Percentiles rank a stretch among this genome's conserved stretches.
These are phyloP conservation scores for Paraglomus occultum DNA, from an alignment of 192 early-diverging fungal genomes.

Conservation along the genomic window DNA sequence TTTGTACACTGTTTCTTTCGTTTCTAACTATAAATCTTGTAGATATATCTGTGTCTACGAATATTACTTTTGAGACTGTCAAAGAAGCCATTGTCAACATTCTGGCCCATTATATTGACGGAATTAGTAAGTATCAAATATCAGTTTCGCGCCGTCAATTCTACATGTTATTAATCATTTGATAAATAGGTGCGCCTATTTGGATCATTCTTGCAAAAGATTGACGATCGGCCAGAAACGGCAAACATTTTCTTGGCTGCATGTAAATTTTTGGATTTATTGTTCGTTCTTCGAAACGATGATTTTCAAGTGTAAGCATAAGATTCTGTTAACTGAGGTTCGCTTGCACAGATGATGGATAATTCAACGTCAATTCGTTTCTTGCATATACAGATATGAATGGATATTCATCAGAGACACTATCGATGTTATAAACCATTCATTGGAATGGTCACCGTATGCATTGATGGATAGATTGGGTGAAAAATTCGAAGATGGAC, in stretches of 20 bases:
- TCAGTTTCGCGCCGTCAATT: too few species aligned
- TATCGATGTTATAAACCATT: constrained; percentile 57
- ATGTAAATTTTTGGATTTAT: constrained; percentile 86
- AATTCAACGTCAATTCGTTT: neutral
- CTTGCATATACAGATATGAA: constrained; percentile 62
- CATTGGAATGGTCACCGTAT: constrained; percentile 46
- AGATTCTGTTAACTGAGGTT: neutral
- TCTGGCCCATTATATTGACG: constrained; percentile 89
- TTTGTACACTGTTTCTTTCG: neutral
- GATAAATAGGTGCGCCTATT: constrained; percentile 61
- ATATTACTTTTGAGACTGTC: constrained; percentile 79
- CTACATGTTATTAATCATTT: constrained; percentile 1
- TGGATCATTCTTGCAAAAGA: constrained; percentile 51
- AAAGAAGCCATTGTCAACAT: constrained; percentile 78
- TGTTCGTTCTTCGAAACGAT: constrained; percentile 78
- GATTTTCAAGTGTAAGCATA: constrained; percentile 75
- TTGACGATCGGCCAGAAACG: constrained; percentile 59
- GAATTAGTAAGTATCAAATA: constrained; percentile 62
- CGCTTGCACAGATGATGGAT: neutral
- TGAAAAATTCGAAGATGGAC: constrained; percentile 49
- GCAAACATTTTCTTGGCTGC: constrained; percentile 72
- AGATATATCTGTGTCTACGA: constrained; percentile 80
- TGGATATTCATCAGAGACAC: constrained; percentile 95
- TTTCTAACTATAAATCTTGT: neutral
- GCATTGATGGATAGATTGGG: constrained; percentile 69